Conservation (phyloP, 2,329 filamentous ascomycete genomes). For the Xylaria sp. region DNA sequence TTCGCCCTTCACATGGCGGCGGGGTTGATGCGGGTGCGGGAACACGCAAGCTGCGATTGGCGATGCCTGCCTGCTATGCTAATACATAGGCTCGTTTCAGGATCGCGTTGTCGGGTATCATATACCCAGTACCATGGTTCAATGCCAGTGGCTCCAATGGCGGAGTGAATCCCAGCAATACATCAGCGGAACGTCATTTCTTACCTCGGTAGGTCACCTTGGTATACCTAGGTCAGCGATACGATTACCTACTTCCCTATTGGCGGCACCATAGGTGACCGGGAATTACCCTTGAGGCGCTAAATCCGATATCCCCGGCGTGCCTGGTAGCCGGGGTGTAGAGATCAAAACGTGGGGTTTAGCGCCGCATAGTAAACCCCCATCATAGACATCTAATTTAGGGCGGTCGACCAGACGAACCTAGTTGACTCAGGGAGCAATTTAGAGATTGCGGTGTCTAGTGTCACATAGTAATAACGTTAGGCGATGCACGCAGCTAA, state of each 20-base stretch:
- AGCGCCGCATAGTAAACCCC: no score
- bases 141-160: neutral
- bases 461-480: neutral
- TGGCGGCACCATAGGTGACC: neutral
- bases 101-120: neutral
- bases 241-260: neutral
- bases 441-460: neutral
- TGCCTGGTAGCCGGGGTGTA: no score
- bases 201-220: constrained; percentile 15
- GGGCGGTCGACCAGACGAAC: neutral
- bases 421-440: neutral
- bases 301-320: constrained; percentile 34
- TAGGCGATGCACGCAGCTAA: neutral
- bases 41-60: neutral
- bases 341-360: no score
- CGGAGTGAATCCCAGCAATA: neutral
- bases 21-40: neutral
- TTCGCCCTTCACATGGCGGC: constrained; percentile 35
- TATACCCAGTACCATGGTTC: constrained; percentile 2
- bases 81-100: neutral
- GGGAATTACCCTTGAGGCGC: neutral
- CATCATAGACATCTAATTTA: neutral
- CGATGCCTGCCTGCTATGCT: neutral
- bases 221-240: neutral
- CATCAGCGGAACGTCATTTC: constrained; percentile 1